Conservation (phyloP, 169 alveolate species). For the Plasmodium relictum region DNA sequence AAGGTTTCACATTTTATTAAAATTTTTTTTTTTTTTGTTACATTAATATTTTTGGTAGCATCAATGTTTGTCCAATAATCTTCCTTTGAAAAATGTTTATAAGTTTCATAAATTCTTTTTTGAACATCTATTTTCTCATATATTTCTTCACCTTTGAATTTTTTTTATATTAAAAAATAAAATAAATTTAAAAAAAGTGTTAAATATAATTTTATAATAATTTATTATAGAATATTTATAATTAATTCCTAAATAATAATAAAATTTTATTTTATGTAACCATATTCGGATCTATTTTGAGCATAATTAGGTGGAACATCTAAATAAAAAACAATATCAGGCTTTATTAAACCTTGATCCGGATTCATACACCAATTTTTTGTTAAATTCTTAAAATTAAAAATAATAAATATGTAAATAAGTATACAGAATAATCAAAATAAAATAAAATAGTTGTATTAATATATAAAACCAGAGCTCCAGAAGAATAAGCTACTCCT, state of each 20-base stretch:
- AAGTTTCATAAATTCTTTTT: constrained; percentile 50
- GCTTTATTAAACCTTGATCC: constrained; percentile 74
- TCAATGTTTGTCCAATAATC: constrained; percentile 73
- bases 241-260: no score
- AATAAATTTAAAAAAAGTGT: no score
- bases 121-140: constrained; percentile 74
- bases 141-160: constrained; percentile 57
- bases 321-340: constrained; percentile 69
- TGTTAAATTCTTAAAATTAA: constrained; percentile 39
- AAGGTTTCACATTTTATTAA: not conserved
- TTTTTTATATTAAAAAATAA: not conserved
- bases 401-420: not conserved
- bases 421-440: not conserved
- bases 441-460: not conserved
- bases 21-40: constrained; percentile 6
- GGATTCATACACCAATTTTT: constrained; percentile 72
- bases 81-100: constrained; percentile 38
- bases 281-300: constrained; percentile 64
- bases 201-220: no score
- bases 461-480: constrained; percentile 86
- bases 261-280: constrained; percentile 2
- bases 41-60: constrained; percentile 75
- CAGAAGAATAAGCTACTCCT: constrained; percentile 96
- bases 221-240: no score
- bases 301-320: constrained; percentile 72